Conservation (phyloP, 148 eudicot genomes). For the Diospyros lotus region DNA sequence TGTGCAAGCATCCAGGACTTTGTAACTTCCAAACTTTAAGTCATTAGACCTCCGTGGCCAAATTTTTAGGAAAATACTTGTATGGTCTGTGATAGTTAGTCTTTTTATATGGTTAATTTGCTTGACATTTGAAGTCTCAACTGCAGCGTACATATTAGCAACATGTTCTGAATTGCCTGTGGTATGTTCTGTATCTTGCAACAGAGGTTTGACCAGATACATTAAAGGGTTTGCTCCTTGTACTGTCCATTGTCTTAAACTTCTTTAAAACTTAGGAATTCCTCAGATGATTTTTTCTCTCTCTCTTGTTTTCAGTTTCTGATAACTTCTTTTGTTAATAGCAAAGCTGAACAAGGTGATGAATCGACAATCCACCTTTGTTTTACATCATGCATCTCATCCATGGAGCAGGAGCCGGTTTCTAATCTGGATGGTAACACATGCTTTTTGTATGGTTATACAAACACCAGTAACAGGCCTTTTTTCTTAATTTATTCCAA, state of each 20-base stretch:
- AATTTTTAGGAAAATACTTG: no score
- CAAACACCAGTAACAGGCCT: not conserved
- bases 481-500: not conserved
- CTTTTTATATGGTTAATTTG: no score
- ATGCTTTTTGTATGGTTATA: not conserved
- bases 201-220: not conserved
- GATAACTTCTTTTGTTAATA: conserved; percentile 18
- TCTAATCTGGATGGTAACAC: conserved; percentile 89
- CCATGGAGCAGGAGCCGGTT: conserved; percentile 92
- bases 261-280: not conserved
- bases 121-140: no score
- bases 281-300: not conserved
- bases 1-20: no score
- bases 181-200: not conserved
- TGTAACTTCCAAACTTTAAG: no score
- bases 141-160: no score
- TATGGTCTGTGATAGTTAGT: no score
- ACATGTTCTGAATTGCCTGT: not conserved
- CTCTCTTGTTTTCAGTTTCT: not conserved
- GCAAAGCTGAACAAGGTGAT: conserved; percentile 74
- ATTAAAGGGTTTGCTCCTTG: not conserved
- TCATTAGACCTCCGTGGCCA: no score
- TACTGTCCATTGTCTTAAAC: not conserved
- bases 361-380: conserved; percentile 91
- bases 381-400: conserved; percentile 88